These are phyloP conservation scores for Oryza australiensis DNA, from an alignment of 176 grass and related monocot species.

Conservation along the genomic window DNA sequence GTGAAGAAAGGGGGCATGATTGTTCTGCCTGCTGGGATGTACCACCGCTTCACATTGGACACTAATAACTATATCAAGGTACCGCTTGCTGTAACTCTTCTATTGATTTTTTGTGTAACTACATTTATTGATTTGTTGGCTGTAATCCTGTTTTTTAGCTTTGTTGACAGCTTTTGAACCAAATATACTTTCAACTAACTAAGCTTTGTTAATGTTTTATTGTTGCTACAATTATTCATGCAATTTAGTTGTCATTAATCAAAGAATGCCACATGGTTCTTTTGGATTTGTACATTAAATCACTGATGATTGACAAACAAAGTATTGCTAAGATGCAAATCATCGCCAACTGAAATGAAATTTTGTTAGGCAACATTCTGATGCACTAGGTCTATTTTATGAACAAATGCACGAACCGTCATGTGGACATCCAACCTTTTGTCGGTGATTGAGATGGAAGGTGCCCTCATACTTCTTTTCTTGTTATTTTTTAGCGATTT, in stretches of 20 bases:
- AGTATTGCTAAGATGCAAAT: background rate
- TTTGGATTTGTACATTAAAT: background rate
- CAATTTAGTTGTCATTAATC: background rate
- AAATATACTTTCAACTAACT: background rate
- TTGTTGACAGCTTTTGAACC: background rate
- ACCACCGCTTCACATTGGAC: constrained; percentile 90
- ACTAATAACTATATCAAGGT: constrained; percentile 84
- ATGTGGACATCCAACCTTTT: too few species aligned
- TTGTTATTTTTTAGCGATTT: too few species aligned
- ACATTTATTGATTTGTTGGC: background rate
- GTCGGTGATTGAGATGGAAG: too few species aligned
- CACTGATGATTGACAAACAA: background rate
- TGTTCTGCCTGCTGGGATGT: constrained; percentile 84
- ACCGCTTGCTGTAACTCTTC: too few species aligned
- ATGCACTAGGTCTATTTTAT: too few species aligned
- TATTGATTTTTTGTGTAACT: background rate
- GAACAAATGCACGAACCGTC: too few species aligned
- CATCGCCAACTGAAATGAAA: background rate
- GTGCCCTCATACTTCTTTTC: too few species aligned
- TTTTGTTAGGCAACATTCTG: background rate
- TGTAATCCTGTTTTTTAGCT: background rate
- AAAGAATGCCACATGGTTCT: background rate
- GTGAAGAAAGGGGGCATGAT: constrained; percentile 94
- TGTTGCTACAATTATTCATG: background rate
- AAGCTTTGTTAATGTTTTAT: too few species aligned